Evolutionary conservation across 345 rosid species (phyloP), one percentile per base, ranked within the genome.

Genomic region (Pugionium cornutum): DNA sequence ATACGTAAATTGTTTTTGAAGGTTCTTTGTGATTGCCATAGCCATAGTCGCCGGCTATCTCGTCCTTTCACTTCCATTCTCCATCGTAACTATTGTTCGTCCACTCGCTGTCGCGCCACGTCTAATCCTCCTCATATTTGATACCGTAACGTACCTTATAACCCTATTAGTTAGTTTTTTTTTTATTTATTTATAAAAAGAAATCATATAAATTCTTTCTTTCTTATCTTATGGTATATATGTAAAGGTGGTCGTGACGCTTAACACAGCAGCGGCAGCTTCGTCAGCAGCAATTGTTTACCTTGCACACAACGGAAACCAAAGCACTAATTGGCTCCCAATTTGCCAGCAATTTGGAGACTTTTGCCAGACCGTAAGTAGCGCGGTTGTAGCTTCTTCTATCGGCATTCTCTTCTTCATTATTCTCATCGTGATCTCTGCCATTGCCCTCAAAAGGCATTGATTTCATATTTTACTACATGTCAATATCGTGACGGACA

Each of bases 261-360:
- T 92, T 4, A 73, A 76, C 58, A 79, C 95, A 2, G 81, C 96
- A 0, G 92, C 91, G 0, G 84, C 75, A 0, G 79, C 75, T 0
- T 82, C 95, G 0, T 86, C 96, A 0, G 81, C 89, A 0, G 82
- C 92, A 39, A 81, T 92, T 2, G 91, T 79, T 6, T 83, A 92
- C 84, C 79, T 92, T 39, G 96, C 98, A 10, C 89, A 89, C 73
- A 87, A 81, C 7, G 98, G 96, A 3, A 92, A 92, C 74, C 25
- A 75, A 35, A 83, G 43, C 80, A 75, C 92, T 2, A 89, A 92
- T 46, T 92, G 96, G 98, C 79, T 87, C 0, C 84, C 81, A 0
- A 84, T 92, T 25, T 92, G 98, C 70, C 78, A 83, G 7, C 96
- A 92, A 40, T 92, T 84, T 3, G 96, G 88, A 27, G 89, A 87